These are phyloP conservation scores for Prunus campanulata DNA, from an alignment of 306 rosid species.

Conservation along the genomic window DNA sequence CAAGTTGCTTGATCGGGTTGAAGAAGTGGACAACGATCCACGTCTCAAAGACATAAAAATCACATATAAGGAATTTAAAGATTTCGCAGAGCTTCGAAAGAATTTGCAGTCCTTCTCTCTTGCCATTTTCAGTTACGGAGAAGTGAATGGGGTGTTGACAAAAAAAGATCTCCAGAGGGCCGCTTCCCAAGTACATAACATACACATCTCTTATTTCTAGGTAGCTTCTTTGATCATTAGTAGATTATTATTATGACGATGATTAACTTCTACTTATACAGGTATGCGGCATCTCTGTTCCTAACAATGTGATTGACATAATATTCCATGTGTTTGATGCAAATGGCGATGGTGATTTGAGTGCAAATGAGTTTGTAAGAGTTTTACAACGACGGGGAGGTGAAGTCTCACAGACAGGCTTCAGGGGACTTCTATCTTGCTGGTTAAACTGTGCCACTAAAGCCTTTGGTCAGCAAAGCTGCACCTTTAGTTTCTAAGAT, in stretches of 20 bases:
- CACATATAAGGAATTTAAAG: conserved; percentile 62
- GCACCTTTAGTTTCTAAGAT: conserved; percentile 22
- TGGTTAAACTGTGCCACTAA: conserved; percentile 49
- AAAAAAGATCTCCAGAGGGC: conserved; percentile 79
- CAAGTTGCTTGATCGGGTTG: conserved; percentile 61
- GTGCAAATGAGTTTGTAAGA: conserved; percentile 61
- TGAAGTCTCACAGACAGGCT: conserved; percentile 24
- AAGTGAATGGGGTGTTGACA: conserved; percentile 61
- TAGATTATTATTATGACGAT: background rate
- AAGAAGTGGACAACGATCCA: conserved; percentile 35
- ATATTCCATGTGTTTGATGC: conserved; percentile 73
- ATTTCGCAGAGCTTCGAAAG: conserved; percentile 58
- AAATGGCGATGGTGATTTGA: conserved; percentile 57
- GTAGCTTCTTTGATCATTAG: background rate
- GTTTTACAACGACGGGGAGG: conserved; percentile 53
- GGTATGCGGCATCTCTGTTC: conserved; percentile 64
- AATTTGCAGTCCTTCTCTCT: conserved; percentile 56
- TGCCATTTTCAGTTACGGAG: conserved; percentile 75
- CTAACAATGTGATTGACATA: conserved; percentile 57
- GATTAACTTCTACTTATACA: conserved; percentile 19
- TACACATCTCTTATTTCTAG: background rate
- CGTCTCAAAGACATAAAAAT: conserved; percentile 36
- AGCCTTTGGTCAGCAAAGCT: conserved; percentile 38
- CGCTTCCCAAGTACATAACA: conserved; percentile 59
- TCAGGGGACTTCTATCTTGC: conserved; percentile 47